Evolutionary conservation across 371 early-diverging fungal genomes (phyloP).

Genomic region (Vittaforma corneae): DNA sequence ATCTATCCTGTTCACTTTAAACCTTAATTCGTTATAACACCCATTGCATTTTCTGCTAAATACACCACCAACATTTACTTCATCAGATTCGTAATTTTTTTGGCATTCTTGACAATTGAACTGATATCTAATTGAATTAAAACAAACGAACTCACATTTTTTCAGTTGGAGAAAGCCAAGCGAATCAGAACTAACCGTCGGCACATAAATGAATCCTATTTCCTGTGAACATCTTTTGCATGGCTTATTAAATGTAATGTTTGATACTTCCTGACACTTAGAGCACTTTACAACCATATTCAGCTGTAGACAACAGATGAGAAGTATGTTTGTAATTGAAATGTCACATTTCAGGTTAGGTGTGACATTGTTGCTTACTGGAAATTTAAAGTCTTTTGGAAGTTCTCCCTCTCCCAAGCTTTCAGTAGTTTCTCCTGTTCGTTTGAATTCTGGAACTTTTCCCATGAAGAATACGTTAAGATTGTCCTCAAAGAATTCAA

Average conservation of each 20-base stretch:
- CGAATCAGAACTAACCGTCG: constrained; percentile 10
- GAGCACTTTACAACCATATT: constrained; percentile 39
- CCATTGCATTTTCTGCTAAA: constrained; percentile 47
- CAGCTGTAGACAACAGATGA: constrained; percentile 24
- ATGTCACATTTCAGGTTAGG: constrained; percentile 24
- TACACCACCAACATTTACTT: constrained; percentile 3
- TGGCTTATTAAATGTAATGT: background rate
- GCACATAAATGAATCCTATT: constrained; percentile 32
- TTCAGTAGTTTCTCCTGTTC: background rate
- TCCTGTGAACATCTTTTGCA: constrained; percentile 29
- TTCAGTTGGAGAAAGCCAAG: constrained; percentile 40
- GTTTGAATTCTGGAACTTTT: background rate
- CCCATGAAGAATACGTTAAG: background rate
- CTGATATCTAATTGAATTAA: constrained; percentile 38
- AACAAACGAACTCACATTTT: constrained; percentile 19
- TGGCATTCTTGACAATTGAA: constrained; percentile 34
- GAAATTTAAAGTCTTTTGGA: constrained; percentile 22
- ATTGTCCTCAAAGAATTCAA: background rate
- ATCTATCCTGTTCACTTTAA: constrained; percentile 63
- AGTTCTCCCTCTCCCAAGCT: background rate
- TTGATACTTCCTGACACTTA: constrained; percentile 11
- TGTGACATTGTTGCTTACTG: constrained; percentile 1
- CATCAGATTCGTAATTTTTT: constrained; percentile 32
- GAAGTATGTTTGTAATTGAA: constrained; percentile 19
- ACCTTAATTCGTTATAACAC: constrained; percentile 64